A percentile compares a stretch with the other conserved stretches of the same genome.
Evolutionary conservation across 495 filamentous ascomycete genomes (phyloP).

Genomic region (Penicillium bovifimosum): DNA sequence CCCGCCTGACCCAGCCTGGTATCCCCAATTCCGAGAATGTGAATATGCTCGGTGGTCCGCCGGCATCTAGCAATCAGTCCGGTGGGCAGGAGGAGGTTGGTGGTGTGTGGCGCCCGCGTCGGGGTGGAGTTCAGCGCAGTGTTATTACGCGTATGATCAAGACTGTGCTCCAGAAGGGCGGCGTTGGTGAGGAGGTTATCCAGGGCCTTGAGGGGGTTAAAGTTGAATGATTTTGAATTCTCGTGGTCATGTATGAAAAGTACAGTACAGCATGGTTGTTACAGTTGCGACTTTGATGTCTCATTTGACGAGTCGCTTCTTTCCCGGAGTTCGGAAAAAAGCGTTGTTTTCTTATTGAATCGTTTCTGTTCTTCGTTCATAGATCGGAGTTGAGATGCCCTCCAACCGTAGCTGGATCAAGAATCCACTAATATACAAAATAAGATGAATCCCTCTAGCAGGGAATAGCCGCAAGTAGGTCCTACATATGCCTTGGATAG

Average conservation of each 20-base stretch:
- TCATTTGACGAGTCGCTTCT: background rate
- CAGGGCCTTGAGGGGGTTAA: conserved; percentile 61
- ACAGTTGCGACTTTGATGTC: background rate
- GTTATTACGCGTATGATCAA: conserved; percentile 62
- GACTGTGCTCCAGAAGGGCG: conserved; percentile 61
- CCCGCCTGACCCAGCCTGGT: conserved; percentile 64
- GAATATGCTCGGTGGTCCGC: conserved; percentile 48
- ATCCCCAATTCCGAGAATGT: conserved; percentile 64
- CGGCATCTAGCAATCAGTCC: conserved; percentile 20
- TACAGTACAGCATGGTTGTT: background rate
- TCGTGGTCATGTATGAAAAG: background rate
- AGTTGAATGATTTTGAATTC: conserved; percentile 26
- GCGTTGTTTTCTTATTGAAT: background rate
- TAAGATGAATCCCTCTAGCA: background rate
- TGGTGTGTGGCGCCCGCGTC: conserved; percentile 72
- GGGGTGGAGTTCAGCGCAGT: conserved; percentile 67
- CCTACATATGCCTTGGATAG: conserved; percentile 3
- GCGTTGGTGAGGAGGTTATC: conserved; percentile 79
- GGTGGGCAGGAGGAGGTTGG: conserved; percentile 51
- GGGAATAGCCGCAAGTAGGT: background rate
- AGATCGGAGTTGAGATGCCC: background rate
- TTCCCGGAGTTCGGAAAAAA: conserved; percentile 2
- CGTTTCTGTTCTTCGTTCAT: background rate
- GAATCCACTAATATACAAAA: conserved; percentile 2
- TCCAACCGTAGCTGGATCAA: background rate